Evolutionary conservation across 768 basidiomycete genomes (phyloP).

Genomic region (Mycena venus): DNA sequence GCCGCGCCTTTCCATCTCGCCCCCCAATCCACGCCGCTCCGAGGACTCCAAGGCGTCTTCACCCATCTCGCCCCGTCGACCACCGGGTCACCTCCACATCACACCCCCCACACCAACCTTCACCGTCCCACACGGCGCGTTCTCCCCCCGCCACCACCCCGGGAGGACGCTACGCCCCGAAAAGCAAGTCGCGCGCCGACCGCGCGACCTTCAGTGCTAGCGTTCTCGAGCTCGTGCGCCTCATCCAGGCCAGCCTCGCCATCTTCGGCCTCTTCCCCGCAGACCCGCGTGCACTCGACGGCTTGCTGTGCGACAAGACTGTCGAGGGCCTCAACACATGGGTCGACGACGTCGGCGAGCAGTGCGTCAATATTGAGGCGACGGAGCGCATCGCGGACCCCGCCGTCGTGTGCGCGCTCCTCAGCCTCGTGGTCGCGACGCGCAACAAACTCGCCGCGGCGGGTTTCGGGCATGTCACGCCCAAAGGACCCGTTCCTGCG

Average conservation of each 20-base stretch:
- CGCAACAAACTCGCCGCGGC: conserved; percentile 79
- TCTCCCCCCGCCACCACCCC: conserved; percentile 28
- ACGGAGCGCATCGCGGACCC: conserved; percentile 84
- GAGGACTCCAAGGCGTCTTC: conserved; percentile 20
- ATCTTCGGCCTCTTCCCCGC: conserved; percentile 76
- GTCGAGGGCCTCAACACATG: conserved; percentile 79
- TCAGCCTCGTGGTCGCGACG: conserved; percentile 75
- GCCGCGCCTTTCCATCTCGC: conserved; percentile 35
- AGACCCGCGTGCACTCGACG: conserved; percentile 58
- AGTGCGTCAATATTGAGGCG: conserved; percentile 74
- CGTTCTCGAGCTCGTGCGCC: conserved; percentile 82
- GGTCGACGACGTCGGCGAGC: conserved; percentile 75
- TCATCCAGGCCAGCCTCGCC: conserved; percentile 78
- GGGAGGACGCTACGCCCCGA: conserved; percentile 24
- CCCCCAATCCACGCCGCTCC: conserved; percentile 33
- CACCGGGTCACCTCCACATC: conserved; percentile 33
- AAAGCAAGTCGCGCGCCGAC: conserved; percentile 48
- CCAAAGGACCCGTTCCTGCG: conserved; percentile 87
- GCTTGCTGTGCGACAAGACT: conserved; percentile 83
- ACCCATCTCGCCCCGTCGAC: conserved; percentile 34
- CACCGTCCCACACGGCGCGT: background rate
- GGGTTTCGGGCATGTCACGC: conserved; percentile 56
- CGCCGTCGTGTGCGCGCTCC: conserved; percentile 73
- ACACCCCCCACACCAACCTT: conserved; percentile 37
- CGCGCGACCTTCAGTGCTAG: conserved; percentile 67